phyloP scores from a whole-genome alignment of 2,329 filamentous ascomycete genomes.

The Fusarium graminum region DNA sequence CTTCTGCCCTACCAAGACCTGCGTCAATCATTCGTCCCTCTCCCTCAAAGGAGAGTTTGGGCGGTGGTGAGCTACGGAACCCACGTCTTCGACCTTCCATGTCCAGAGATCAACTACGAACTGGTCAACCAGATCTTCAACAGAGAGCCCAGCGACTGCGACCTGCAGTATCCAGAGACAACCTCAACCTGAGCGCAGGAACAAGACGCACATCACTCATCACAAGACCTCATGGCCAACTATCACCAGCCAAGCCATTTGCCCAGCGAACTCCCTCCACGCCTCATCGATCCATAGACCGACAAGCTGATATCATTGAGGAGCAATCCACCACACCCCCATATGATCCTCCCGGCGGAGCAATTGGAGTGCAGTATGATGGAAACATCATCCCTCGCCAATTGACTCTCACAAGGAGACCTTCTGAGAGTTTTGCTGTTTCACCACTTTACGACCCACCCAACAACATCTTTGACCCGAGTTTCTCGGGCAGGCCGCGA shows the following conservation, averaged over 20 bases:
- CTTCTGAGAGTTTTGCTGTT: constrained; percentile 47
- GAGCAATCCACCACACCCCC: constrained; percentile 46
- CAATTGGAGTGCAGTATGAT: constrained; percentile 40
- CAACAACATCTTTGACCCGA: constrained; percentile 38
- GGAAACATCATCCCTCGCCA: constrained; percentile 45
- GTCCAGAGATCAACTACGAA: constrained; percentile 57
- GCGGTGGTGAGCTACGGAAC: constrained; percentile 54
- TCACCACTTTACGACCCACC: constrained; percentile 44
- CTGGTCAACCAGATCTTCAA: constrained; percentile 42
- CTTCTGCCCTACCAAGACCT: constrained; percentile 44
- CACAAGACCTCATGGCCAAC: constrained; percentile 34
- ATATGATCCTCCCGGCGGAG: constrained; percentile 44
- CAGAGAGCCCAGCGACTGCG: constrained; percentile 58
- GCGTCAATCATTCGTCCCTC: constrained; percentile 49
- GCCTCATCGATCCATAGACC: constrained; percentile 35
- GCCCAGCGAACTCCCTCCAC: constrained; percentile 39
- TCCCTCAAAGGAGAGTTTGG: constrained; percentile 49
- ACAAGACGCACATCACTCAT: constrained; percentile 42
- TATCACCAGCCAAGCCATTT: constrained; percentile 36
- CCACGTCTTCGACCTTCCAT: constrained; percentile 58
- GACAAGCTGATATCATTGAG: constrained; percentile 40
- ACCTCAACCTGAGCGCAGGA: constrained; percentile 48
- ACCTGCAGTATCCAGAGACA: constrained; percentile 56
- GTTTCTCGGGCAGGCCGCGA: constrained; percentile 23
- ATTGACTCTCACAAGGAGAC: constrained; percentile 52